phyloP scores from a whole-genome alignment of 768 basidiomycete genomes.

The Rhizopogon vinicolor region DNA sequence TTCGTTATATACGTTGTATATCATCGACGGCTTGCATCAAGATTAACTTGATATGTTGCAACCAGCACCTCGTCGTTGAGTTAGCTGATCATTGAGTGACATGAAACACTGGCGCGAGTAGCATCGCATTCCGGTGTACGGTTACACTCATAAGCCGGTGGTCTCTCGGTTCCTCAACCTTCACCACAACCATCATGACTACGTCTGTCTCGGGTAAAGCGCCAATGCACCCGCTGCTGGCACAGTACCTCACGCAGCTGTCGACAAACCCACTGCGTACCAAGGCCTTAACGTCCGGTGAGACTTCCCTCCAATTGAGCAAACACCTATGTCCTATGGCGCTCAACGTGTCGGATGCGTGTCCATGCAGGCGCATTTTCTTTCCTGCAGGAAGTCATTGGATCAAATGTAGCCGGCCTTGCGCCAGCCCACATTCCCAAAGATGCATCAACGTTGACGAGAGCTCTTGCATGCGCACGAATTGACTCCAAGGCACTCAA shows the following conservation, averaged over 20 bases:
- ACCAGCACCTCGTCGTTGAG: too few species aligned
- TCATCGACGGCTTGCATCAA: not conserved
- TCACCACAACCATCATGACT: conserved; percentile 34
- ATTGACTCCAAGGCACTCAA: conserved; percentile 71
- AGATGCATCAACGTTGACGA: conserved; percentile 48
- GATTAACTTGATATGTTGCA: too few species aligned
- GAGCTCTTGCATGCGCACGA: conserved; percentile 50
- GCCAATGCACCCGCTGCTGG: conserved; percentile 45
- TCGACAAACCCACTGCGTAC: conserved; percentile 69
- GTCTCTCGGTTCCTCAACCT: not conserved
- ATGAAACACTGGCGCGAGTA: too few species aligned
- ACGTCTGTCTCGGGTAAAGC: conserved; percentile 13
- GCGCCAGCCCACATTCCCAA: conserved; percentile 47
- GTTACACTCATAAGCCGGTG: not conserved
- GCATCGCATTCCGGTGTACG: not conserved
- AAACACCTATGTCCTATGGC: not conserved
- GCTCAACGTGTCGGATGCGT: not conserved
- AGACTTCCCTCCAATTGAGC: conserved; percentile 6
- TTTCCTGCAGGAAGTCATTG: conserved; percentile 79
- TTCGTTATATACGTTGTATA: not conserved
- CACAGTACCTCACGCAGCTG: conserved; percentile 69
- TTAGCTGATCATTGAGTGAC: not conserved
- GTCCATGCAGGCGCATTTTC: conserved; percentile 40
- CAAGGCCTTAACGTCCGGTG: conserved; percentile 74
- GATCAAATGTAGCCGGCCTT: conserved; percentile 62